phyloP scores from a whole-genome alignment of 2,329 filamentous ascomycete genomes.

The Xylariomycetidae sp. region DNA sequence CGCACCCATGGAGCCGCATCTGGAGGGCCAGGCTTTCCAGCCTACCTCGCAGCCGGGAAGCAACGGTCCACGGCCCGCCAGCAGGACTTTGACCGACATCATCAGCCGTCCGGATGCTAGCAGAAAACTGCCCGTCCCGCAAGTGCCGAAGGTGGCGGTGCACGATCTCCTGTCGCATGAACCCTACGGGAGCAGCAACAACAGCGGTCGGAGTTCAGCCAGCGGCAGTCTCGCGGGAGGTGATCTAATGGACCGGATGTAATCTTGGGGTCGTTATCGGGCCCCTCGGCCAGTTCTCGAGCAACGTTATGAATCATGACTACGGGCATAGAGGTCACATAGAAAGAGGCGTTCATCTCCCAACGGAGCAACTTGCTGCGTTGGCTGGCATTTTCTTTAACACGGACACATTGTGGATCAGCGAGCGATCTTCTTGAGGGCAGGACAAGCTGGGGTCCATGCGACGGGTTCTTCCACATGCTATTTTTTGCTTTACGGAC shows the following conservation, averaged over 20 bases:
- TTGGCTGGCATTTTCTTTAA: no score
- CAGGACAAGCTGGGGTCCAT: no score
- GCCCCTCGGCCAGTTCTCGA: no score
- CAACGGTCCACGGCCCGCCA: conserved; percentile 49
- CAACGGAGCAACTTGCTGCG: no score
- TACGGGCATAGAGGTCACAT: conserved; percentile 24
- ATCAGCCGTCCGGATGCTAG: conserved; percentile 83
- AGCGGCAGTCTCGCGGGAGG: conserved; percentile 71
- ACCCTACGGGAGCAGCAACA: conserved; percentile 56
- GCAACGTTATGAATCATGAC: conserved; percentile 24
- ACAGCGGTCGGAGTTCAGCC: conserved; percentile 71
- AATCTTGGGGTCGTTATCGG: conserved; percentile 10
- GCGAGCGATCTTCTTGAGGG: no score
- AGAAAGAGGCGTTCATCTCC: conserved; percentile 27
- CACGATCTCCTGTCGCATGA: conserved; percentile 69
- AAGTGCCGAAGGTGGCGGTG: conserved; percentile 82
- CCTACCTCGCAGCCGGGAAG: conserved; percentile 44
- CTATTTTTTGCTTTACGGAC: no score
- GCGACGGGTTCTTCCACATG: no score
- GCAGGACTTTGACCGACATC: conserved; percentile 84
- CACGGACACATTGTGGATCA: no score
- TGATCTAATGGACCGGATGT: conserved; percentile 55
- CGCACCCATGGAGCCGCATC: conserved; percentile 52
- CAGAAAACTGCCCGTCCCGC: conserved; percentile 83
- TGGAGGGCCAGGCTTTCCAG: conserved; percentile 41